These are phyloP conservation scores for Urochloa ruziziensis DNA, from an alignment of 176 grass and related monocot genomes.

Conservation along the genomic window DNA sequence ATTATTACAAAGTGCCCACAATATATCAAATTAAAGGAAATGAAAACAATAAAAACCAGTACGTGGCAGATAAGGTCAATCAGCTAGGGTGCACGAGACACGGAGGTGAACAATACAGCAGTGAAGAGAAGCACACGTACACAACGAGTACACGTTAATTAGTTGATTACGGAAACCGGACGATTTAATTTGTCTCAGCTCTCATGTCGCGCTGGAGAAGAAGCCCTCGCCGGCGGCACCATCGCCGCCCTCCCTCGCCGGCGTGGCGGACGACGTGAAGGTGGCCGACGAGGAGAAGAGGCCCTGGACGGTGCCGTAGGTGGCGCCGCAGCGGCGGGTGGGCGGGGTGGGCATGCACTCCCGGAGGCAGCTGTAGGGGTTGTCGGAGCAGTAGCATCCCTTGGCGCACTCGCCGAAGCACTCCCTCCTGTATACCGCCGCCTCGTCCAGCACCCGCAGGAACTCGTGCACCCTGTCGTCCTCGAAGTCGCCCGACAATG, in stretches of 20 bases:
- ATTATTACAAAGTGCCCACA: no score
- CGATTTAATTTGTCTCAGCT: no score
- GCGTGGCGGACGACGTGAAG: background rate
- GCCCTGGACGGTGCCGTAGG: constrained; percentile 9
- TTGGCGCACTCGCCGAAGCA: constrained; percentile 30
- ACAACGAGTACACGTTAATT: no score
- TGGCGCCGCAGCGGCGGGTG: constrained; percentile 2
- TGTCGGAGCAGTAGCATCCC: constrained; percentile 7
- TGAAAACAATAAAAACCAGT: no score
- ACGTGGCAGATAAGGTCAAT: no score
- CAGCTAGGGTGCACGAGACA: no score
- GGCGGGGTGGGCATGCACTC: constrained; percentile 17
- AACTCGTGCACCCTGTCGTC: constrained; percentile 7
- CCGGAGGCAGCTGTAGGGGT: constrained; percentile 12
- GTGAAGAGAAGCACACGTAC: no score
- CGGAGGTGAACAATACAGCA: no score
- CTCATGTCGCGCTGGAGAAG: background rate
- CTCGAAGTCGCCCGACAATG: background rate
- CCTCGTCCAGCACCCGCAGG: constrained; percentile 6
- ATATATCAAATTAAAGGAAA: no score
- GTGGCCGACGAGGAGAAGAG: background rate
- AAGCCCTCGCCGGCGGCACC: background rate
- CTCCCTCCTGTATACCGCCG: background rate
- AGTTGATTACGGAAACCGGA: no score
- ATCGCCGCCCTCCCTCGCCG: background rate